Evolutionary conservation across 2,329 filamentous ascomycete genomes (phyloP).

Genomic region (Tolypocladium ovalisporum): DNA sequence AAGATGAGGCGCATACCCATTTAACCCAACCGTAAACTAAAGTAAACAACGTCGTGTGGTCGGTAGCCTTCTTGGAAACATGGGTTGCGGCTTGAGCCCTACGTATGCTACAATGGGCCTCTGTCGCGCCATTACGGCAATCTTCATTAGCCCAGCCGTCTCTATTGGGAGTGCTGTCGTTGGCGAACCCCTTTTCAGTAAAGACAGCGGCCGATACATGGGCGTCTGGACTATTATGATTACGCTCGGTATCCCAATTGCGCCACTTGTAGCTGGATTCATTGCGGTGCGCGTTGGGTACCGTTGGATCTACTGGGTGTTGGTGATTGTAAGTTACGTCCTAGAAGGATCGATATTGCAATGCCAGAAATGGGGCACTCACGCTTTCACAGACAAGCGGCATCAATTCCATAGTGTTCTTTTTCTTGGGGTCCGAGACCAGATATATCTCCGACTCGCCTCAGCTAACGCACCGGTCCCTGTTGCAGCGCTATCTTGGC

Average conservation of each 20-base stretch:
- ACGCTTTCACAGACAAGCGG: constrained; percentile 5
- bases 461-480: neutral
- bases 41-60: too few relatives aligned
- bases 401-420: constrained; percentile 7
- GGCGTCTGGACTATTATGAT: constrained; percentile 12
- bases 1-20: neutral
- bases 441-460: constrained; percentile 4
- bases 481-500: neutral
- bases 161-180: constrained; percentile 10
- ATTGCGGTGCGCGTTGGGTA: constrained; percentile 41
- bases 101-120: constrained; percentile 36
- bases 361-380: neutral
- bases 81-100: constrained; percentile 37
- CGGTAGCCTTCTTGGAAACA: constrained; percentile 33
- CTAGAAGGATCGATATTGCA: neutral
- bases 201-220: constrained; percentile 7
- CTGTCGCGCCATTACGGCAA: constrained; percentile 37
- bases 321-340: constrained; percentile 35
- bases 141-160: constrained; percentile 42
- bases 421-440: constrained; percentile 9
- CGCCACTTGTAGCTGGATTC: constrained; percentile 26
- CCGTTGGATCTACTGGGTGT: constrained; percentile 47
- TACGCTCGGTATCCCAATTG: constrained; percentile 14
- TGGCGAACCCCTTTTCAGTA: constrained; percentile 8
- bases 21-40: too few relatives aligned